A percentile compares a stretch with the other conserved stretches of the same genome.
Conservation (phyloP, 192 early-diverging fungal species). For the Backusella westeae region DNA sequence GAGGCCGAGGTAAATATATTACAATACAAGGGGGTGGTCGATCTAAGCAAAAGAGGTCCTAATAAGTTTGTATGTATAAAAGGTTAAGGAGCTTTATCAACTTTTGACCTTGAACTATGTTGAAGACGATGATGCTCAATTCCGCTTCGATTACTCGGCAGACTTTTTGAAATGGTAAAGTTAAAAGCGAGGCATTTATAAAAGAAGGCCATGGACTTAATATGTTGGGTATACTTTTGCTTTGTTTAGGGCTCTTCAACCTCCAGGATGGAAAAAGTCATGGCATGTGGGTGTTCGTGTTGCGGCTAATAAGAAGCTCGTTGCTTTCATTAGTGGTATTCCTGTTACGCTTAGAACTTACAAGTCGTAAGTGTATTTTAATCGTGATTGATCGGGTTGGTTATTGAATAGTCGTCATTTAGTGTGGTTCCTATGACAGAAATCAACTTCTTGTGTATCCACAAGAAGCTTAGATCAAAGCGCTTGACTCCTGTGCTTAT, state of each 20-base stretch:
- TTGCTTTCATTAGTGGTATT: constrained; percentile 95
- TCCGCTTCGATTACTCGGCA: constrained; percentile 94
- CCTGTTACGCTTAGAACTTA: constrained; percentile 79
- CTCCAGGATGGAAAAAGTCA: constrained; percentile 82
- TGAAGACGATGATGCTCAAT: constrained; percentile 94
- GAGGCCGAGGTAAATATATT: constrained; percentile 56
- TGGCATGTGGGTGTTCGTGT: constrained; percentile 97
- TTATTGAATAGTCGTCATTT: not conserved
- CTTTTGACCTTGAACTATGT: constrained; percentile 94
- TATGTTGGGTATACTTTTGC: too few species aligned
- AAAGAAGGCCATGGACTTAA: not conserved
- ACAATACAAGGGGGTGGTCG: not conserved
- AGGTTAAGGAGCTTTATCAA: constrained; percentile 86
- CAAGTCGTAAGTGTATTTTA: constrained; percentile 49
- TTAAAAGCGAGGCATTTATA: not conserved
- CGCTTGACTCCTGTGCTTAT: constrained; percentile 95
- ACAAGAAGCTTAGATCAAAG: constrained; percentile 94
- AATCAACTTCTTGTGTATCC: constrained; percentile 97
- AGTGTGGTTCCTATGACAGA: constrained; percentile 77
- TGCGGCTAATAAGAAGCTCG: constrained; percentile 70
- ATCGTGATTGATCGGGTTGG: not conserved
- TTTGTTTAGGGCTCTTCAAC: constrained; percentile 75
- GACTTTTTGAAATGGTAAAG: constrained; percentile 88
- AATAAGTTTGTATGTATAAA: constrained; percentile 18
- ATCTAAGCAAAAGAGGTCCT: not conserved